Percentiles rank a stretch among this genome's conserved stretches.
Conservation (phyloP, 192 early-diverging fungal species). For the Funneliformis geosporum region DNA sequence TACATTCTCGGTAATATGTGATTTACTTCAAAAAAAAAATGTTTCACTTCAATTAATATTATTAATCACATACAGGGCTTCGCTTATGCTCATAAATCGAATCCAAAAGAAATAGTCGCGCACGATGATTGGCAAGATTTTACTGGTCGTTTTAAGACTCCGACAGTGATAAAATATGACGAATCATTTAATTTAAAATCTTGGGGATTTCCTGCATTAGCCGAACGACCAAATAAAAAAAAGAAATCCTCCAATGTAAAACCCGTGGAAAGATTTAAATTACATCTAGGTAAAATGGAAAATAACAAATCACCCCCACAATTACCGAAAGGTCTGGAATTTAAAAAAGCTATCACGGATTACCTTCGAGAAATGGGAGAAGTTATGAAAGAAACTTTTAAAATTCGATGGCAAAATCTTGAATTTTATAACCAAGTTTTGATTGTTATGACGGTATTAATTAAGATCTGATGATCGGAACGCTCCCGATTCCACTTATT, state of each 20-base stretch:
- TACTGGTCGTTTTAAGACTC: background rate
- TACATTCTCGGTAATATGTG: conserved; percentile 2
- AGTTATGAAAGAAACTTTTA: background rate
- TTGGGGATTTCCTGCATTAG: conserved; percentile 11
- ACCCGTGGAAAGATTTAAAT: conserved; percentile 13
- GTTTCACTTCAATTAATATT: too few species aligned
- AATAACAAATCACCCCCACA: background rate
- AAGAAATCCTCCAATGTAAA: background rate
- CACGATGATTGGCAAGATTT: background rate
- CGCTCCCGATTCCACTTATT: too few species aligned
- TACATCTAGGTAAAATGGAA: conserved; percentile 12
- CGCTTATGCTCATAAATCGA: background rate
- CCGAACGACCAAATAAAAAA: background rate
- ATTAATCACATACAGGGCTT: background rate
- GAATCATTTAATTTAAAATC: background rate
- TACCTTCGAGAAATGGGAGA: background rate
- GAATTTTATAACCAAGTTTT: conserved; percentile 5
- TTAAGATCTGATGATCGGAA: too few species aligned
- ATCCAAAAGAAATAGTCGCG: background rate
- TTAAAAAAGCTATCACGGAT: background rate
- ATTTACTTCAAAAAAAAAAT: background rate
- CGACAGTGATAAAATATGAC: background rate
- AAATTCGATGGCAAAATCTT: background rate
- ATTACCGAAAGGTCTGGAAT: background rate
- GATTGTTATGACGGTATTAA: background rate